Conservation (phyloP, 139 green algal genomes). For the Gonium pectorale region DNA sequence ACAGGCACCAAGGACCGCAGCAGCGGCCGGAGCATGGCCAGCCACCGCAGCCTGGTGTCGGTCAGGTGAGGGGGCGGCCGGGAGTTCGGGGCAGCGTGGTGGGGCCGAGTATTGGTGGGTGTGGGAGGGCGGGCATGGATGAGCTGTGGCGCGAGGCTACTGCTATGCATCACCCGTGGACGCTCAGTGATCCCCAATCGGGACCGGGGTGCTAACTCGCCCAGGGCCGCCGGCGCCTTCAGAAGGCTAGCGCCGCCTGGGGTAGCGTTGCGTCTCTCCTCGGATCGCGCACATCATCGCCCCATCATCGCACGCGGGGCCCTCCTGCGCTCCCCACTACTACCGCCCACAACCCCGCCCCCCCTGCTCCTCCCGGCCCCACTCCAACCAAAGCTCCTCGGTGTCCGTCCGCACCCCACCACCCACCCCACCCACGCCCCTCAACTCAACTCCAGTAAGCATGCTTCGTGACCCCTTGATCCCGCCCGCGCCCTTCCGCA, state of each 20-base stretch:
- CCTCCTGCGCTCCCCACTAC: too few relatives aligned
- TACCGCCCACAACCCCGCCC: not conserved
- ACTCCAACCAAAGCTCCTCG: not conserved
- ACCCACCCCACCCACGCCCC: too few relatives aligned
- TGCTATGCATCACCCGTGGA: not conserved
- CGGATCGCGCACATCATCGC: too few relatives aligned
- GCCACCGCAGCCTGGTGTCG: not conserved
- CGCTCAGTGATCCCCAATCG: not conserved
- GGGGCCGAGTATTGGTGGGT: not conserved
- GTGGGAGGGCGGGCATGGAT: not conserved
- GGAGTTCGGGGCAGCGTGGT: not conserved
- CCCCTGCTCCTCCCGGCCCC: not conserved
- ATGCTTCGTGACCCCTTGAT: not conserved
- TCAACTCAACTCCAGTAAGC: too few relatives aligned
- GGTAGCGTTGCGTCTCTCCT: too few relatives aligned
- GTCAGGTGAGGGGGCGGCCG: not conserved
- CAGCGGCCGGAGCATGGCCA: slow-evolving; percentile 18
- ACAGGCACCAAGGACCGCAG: slow-evolving; percentile 17
- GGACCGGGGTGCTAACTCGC: not conserved
- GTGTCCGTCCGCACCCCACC: not conserved
- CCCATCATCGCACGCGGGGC: too few relatives aligned
- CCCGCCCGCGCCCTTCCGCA: not conserved
- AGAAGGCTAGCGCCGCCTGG: too few relatives aligned
- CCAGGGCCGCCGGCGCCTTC: not conserved
- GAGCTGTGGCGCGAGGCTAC: not conserved